Evolutionary conservation across 441 rosid genomes (phyloP).

Genomic region (Brassica balearica): DNA sequence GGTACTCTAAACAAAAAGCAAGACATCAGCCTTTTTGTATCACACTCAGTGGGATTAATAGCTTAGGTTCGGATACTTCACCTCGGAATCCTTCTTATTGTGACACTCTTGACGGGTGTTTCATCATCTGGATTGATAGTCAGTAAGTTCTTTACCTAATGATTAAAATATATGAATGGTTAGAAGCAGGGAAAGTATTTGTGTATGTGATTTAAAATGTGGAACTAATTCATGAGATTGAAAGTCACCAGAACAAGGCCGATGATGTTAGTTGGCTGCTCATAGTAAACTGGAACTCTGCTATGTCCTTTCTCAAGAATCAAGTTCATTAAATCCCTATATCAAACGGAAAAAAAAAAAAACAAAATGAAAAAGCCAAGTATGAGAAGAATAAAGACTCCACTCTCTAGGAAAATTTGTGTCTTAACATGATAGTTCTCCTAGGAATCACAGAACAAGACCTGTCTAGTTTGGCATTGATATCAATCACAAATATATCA

Average conservation of each 20-base stretch:
- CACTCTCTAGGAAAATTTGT: no score
- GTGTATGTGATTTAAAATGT: neutral
- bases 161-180: conserved; percentile 10
- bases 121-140: conserved; percentile 88
- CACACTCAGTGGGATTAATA: conserved; percentile 4
- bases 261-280: conserved; percentile 79
- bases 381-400: conserved; percentile 22
- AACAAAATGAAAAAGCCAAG: no score
- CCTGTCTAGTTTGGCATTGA: conserved; percentile 77
- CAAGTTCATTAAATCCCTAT: conserved; percentile 75
- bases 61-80: conserved; percentile 31
- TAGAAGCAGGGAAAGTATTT: neutral
- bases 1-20: conserved; percentile 54
- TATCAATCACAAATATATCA: conserved; percentile 80
- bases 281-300: conserved; percentile 86
- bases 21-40: conserved; percentile 19
- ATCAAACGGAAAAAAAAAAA: conserved; percentile 42
- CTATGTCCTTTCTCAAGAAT: conserved; percentile 93
- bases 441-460: conserved; percentile 45
- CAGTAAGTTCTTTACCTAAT: conserved; percentile 83
- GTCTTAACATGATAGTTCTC: neutral
- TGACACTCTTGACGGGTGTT: conserved; percentile 80
- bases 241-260: conserved; percentile 76
- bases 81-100: conserved; percentile 92
- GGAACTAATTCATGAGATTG: conserved; percentile 25